Percentiles rank a stretch among this genome's conserved stretches.
phyloP scores from a whole-genome alignment of 768 basidiomycete species.

The Lyophyllum shimeji region DNA sequence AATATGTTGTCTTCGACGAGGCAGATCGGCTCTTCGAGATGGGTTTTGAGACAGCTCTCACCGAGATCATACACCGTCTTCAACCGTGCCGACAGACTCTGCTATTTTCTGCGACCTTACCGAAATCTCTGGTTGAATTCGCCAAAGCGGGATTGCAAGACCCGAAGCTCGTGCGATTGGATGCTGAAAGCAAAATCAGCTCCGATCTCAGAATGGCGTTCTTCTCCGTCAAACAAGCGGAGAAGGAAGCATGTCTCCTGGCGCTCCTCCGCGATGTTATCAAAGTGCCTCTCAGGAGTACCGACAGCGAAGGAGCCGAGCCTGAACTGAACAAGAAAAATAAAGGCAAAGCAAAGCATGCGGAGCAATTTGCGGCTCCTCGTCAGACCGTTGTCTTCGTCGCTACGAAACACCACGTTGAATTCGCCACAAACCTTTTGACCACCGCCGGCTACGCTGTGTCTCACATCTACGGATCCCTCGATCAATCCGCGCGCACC shows the following conservation, averaged over 20 bases:
- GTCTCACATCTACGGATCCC: constrained; percentile 93
- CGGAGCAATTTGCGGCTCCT: constrained; percentile 56
- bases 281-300: constrained; percentile 62
- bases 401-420: constrained; percentile 98
- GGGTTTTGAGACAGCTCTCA: constrained; percentile 92
- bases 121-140: constrained; percentile 94
- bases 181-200: constrained; percentile 95
- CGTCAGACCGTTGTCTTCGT: constrained; percentile 95
- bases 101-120: constrained; percentile 94
- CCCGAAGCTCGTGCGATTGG: constrained; percentile 94
- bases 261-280: constrained; percentile 86
- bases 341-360: constrained; percentile 52
- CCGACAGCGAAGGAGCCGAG: constrained; percentile 27
- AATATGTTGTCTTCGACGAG: constrained; percentile 96
- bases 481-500: constrained; percentile 88
- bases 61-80: constrained; percentile 88
- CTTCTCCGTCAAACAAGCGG: constrained; percentile 86
- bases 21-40: constrained; percentile 98
- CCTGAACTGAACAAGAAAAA: constrained; percentile 34
- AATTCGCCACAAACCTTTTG: constrained; percentile 83
- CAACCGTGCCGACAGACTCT: constrained; percentile 87
- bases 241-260: constrained; percentile 92
- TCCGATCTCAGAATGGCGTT: constrained; percentile 92
- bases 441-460: constrained; percentile 81
- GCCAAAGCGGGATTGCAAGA: constrained; percentile 95